These are phyloP conservation scores for Clarkia xantiana DNA, from an alignment of 345 rosid species.

Conservation along the genomic window DNA sequence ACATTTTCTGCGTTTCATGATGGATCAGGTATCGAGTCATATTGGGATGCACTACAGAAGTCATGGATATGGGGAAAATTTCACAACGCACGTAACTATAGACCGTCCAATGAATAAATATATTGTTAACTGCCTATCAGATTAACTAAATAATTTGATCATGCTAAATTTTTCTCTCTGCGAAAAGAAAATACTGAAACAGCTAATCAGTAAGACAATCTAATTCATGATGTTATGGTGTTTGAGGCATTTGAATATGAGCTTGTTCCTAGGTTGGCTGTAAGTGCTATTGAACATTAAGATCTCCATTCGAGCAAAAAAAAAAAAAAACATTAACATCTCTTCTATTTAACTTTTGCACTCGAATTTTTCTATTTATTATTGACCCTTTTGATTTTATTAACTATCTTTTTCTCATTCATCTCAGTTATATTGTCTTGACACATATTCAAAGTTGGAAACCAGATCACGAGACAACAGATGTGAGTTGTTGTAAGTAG, in stretches of 20 bases:
- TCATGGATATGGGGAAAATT: constrained; percentile 98
- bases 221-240: no score
- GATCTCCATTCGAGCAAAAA: no score
- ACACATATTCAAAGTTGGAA: constrained; percentile 68
- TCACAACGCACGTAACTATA: constrained; percentile 54
- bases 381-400: background rate
- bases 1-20: constrained; percentile 50
- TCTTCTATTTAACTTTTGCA: constrained; percentile 4
- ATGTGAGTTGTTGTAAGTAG: constrained; percentile 53
- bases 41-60: constrained; percentile 51
- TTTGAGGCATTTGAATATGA: constrained; percentile 75
- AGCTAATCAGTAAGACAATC: no score
- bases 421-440: constrained; percentile 65
- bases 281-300: constrained; percentile 88
- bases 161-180: no score
- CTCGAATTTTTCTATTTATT: background rate
- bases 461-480: constrained; percentile 80
- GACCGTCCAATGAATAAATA: constrained; percentile 52
- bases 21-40: constrained; percentile 43
- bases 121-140: background rate
- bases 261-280: constrained; percentile 68
- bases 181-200: no score
- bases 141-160: background rate
- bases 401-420: background rate
- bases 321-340: no score